Evolutionary conservation across 2,329 filamentous ascomycete species (phyloP), one percentile per base, ranked within the genome.

Genomic region (Beauveria sp.): DNA sequence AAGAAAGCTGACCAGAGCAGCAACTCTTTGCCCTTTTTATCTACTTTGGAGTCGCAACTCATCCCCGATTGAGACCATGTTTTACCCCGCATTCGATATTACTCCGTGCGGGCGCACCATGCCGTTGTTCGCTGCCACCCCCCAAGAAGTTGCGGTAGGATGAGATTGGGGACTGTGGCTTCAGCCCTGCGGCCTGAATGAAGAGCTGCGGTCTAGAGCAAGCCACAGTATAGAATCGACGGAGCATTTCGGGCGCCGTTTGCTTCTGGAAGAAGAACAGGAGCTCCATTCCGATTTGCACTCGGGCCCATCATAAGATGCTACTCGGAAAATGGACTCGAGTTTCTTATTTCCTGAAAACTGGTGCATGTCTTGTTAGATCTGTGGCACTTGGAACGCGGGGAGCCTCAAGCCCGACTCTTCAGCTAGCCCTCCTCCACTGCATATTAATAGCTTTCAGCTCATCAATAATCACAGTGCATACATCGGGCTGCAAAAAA

Each of bases 61-160:
- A 28, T n/a, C 22, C 30, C 40, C 20, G 8, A 44, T 9, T n/a
- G 40, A 44, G 52, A 43, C 7, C 7, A 3, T 18, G 8, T 47
- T 22, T 16, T 55, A 55, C 53, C 53, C 53, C 53, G 53, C 53
- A 44, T 55, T 22, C 24, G 22, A 55, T 55, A 55, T 44, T 55
- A 51, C 47, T 26, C 20, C 18, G 18, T 52, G 50, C 50, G 50
- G 50, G 50, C 44, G 44, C 44, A 46, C 3, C 20, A 14, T 34
- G 30, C 30, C 30, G 12, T 14, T 34, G 5, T 34, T 34, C 30
- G 30, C 30, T 34, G 30, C 30, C 30, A 34, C 30, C 30, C 30
- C 30, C 30, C 30, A 12, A 34, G 12, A 34, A 34, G 30, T 34
- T 12, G 12, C 30, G 30, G 30, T 34, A 14, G 3, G 30, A 22